phyloP scores from a whole-genome alignment of 2,329 filamentous ascomycete species.

The Calonectria ilicicola region DNA sequence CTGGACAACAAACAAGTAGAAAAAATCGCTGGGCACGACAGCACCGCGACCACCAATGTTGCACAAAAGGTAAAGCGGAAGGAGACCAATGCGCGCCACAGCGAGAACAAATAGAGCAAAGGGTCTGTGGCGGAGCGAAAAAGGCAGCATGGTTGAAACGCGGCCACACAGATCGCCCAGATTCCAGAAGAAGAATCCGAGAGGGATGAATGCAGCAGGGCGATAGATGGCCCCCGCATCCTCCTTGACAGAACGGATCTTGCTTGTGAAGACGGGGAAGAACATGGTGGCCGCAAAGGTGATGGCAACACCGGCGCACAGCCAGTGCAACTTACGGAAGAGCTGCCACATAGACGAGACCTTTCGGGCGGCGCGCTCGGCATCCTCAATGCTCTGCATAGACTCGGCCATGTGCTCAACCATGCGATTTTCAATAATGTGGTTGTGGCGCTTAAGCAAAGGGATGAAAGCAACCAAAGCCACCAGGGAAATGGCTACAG shows the following conservation, averaged over 20 bases:
- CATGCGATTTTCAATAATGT: conserved; percentile 63
- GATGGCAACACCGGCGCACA: conserved; percentile 80
- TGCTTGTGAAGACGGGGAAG: conserved; percentile 90
- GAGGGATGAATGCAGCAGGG: conserved; percentile 84
- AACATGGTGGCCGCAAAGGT: conserved; percentile 92
- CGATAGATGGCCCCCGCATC: conserved; percentile 70
- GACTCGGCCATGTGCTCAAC: conserved; percentile 62
- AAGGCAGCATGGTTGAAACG: conserved; percentile 71
- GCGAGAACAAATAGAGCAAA: conserved; percentile 75
- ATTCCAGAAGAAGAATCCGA: conserved; percentile 95
- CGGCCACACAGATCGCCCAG: conserved; percentile 85
- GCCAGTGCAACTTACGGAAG: conserved; percentile 82
- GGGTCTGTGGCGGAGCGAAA: conserved; percentile 72
- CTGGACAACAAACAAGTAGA: conserved; percentile 89
- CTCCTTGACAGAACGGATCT: conserved; percentile 63
- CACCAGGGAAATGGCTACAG: conserved; percentile 78
- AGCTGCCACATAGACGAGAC: conserved; percentile 71
- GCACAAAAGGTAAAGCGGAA: conserved; percentile 91
- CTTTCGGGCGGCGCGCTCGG: conserved; percentile 64
- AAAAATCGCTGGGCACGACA: conserved; percentile 81
- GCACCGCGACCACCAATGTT: conserved; percentile 86
- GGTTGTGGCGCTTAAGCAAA: conserved; percentile 72
- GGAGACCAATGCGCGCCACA: conserved; percentile 74
- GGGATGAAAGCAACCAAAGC: conserved; percentile 81
- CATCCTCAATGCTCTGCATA: conserved; percentile 63